Evolutionary conservation across 257 asterid species (phyloP).

Genomic region (Solanum infundibuliforme): DNA sequence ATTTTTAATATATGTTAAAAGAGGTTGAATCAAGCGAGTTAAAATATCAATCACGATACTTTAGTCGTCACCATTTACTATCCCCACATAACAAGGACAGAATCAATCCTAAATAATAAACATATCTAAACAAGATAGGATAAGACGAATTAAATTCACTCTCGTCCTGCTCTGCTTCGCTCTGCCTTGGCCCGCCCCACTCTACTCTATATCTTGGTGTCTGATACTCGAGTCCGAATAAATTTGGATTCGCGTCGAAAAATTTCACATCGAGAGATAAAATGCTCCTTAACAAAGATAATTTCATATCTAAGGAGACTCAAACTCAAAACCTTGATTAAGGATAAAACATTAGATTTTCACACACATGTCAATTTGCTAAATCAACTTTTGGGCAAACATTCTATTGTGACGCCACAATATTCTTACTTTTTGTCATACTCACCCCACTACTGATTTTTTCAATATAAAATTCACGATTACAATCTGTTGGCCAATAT

Average conservation of each 20-base stretch:
- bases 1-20: too few relatives aligned
- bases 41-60: too few relatives aligned
- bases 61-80: not conserved
- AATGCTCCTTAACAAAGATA: too few relatives aligned
- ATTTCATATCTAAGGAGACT: too few relatives aligned
- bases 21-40: not conserved
- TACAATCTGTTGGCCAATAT: not conserved
- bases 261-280: too few relatives aligned
- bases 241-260: accelerated
- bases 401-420: not conserved
- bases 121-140: not conserved
- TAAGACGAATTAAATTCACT: not conserved
- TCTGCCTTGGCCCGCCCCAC: not conserved
- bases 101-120: too few relatives aligned
- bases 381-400: not conserved
- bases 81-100: not conserved
- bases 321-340: too few relatives aligned
- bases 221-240: too few relatives aligned
- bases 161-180: not conserved
- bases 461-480: not conserved
- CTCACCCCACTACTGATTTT: not conserved
- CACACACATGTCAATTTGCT: not conserved
- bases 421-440: not conserved
- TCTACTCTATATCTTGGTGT: not conserved
- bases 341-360: not conserved